Evolutionary conservation across 371 early-diverging fungal genomes (phyloP).

Genomic region (Mortierella sp.): DNA sequence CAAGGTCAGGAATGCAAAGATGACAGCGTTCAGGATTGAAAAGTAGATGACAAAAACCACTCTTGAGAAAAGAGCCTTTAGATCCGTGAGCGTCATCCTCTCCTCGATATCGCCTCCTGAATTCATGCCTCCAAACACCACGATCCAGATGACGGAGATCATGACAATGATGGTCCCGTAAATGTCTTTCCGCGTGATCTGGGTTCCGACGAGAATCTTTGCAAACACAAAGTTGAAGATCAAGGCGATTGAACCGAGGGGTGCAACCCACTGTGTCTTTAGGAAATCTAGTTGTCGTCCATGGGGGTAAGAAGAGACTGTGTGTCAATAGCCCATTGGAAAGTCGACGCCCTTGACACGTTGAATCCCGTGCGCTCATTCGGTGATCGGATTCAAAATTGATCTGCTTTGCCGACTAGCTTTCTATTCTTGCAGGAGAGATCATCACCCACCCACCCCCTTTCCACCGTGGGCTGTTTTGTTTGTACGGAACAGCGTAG

Average conservation of each 20-base stretch:
- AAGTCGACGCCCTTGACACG: too few relatives aligned
- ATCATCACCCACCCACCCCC: too few relatives aligned
- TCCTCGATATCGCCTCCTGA: conserved; percentile 68
- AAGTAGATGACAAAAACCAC: conserved; percentile 75
- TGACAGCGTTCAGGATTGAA: conserved; percentile 66
- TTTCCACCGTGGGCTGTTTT: too few relatives aligned
- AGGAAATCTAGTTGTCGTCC: conserved; percentile 70
- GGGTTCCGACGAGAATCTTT: conserved; percentile 72
- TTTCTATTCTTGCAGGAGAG: too few relatives aligned
- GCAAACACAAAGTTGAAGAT: conserved; percentile 81
- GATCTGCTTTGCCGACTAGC: too few relatives aligned
- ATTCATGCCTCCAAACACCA: conserved; percentile 76
- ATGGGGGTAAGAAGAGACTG: too few relatives aligned
- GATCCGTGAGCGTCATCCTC: conserved; percentile 63
- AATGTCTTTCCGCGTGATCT: conserved; percentile 71
- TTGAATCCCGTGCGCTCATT: too few relatives aligned
- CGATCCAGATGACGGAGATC: conserved; percentile 72
- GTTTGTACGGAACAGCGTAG: too few relatives aligned
- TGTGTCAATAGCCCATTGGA: too few relatives aligned
- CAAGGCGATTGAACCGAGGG: conserved; percentile 74
- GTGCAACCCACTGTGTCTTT: conserved; percentile 82
- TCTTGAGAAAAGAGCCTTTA: conserved; percentile 67
- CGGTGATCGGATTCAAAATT: too few relatives aligned
- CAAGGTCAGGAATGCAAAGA: conserved; percentile 61
- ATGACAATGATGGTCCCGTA: conserved; percentile 75